A percentile compares a stretch with the other conserved stretches of the same genome.
Conservation (phyloP, 768 basidiomycete genomes). For the Hypsizygus marmoreus region DNA sequence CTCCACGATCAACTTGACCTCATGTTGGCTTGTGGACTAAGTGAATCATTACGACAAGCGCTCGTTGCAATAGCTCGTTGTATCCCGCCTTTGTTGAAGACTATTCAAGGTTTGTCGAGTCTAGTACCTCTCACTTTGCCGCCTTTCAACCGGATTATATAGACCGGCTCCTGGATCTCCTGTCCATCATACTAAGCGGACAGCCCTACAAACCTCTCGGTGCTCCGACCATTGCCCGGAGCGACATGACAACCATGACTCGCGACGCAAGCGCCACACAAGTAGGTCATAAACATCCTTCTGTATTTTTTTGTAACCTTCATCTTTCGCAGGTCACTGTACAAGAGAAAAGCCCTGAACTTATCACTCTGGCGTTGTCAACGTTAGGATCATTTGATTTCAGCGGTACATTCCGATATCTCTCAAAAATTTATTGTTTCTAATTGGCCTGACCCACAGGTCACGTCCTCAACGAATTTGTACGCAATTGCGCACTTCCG, state of each 20-base stretch:
- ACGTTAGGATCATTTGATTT: constrained; percentile 95
- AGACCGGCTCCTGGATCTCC: constrained; percentile 89
- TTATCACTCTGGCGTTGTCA: constrained; percentile 79
- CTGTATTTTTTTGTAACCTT: constrained; percentile 8
- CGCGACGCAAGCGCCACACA: constrained; percentile 56
- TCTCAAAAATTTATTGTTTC: not conserved
- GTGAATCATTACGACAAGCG: constrained; percentile 84
- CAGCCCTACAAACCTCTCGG: constrained; percentile 88
- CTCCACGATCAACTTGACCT: constrained; percentile 96
- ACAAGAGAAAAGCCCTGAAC: constrained; percentile 64
- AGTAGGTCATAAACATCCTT: constrained; percentile 25
- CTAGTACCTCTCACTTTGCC: not conserved
- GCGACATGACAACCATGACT: constrained; percentile 48
- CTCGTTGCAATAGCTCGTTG: constrained; percentile 81
- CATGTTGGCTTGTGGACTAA: constrained; percentile 94
- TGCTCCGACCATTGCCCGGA: constrained; percentile 66
- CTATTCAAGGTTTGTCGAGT: constrained; percentile 75
- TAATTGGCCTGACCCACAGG: constrained; percentile 44
- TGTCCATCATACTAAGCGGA: constrained; percentile 80
- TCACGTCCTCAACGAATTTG: constrained; percentile 94
- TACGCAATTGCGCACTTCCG: constrained; percentile 86
- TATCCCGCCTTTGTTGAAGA: constrained; percentile 88
- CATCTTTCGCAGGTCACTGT: constrained; percentile 36
- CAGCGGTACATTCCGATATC: constrained; percentile 55
- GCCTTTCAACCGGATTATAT: constrained; percentile 1